These are phyloP conservation scores for Gastrodia elata DNA, from an alignment of 106 monocot species.

Conservation along the genomic window DNA sequence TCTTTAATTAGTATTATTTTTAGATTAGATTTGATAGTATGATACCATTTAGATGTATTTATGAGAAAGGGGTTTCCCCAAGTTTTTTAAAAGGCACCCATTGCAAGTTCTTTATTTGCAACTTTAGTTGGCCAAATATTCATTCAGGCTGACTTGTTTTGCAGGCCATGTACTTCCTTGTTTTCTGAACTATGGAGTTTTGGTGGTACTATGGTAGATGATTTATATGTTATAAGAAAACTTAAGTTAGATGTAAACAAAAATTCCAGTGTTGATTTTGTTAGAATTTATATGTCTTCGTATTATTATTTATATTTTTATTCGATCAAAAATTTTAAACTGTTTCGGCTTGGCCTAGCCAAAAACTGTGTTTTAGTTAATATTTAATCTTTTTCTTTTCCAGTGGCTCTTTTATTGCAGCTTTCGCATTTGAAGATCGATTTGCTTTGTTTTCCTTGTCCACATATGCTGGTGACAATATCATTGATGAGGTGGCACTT, in stretches of 20 bases:
- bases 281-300: background rate
- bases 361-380: background rate
- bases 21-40: too few relatives aligned
- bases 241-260: background rate
- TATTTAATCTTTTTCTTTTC: slow-evolving; percentile 10
- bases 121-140: background rate
- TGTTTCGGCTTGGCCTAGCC: background rate
- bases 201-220: background rate
- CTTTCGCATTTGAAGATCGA: slow-evolving; percentile 69
- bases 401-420: slow-evolving; percentile 84
- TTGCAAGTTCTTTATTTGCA: background rate
- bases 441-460: slow-evolving; percentile 64
- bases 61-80: too few relatives aligned
- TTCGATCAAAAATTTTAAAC: background rate
- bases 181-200: background rate
- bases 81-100: background rate
- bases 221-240: background rate
- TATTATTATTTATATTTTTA: background rate
- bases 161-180: background rate
- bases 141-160: background rate
- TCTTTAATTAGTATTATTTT: too few relatives aligned
- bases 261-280: background rate
- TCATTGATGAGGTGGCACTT: slow-evolving; percentile 49
- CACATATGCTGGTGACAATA: slow-evolving; percentile 26
- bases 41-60: too few relatives aligned